Base-by-base conservation (phyloP, 164 flowering plant genomes). In the Vitis vinifera region DNA sequence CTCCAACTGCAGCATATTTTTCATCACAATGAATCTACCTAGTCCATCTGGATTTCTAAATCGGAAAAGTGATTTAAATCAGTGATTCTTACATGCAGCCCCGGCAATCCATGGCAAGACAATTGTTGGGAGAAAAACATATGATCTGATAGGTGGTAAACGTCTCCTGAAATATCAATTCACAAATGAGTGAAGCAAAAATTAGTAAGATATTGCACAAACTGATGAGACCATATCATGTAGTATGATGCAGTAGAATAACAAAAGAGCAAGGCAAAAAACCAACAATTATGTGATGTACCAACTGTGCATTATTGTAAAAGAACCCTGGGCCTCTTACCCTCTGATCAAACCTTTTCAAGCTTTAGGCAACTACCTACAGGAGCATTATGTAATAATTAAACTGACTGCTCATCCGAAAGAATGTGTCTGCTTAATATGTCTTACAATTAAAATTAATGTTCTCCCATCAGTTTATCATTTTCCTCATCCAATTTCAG, bases 31-130 rank as follows among this genome's bases (percentile, higher is more conserved):
- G 15, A 14, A 8, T 5, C 27, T 19, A 8, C 1, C 27, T 44
- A 31, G 15, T 10, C n/a, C 52, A 64, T 51, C 55, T 55, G 27
- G 57, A 16, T 23, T 19, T 13, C 15, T 14, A 29, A 5, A 68
- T 16, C 10, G 48, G 3, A 66, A 31, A 17, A 58, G 16, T 16
- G 29, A 12, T 69, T 19, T 19, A 27, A 52, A 23, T 52, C 48
- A 12, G 31, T 60, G 65, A 73, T 6, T 64, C 94, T 87, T 89
- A 92, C 97, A 72, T 70, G 91, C 85, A 73, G 90, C 86, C 3
- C 70, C 77, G 62, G 79, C 84, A 75, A 92, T 74, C 98, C 98
- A 92, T 12, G 96, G 98, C 72, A 88, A 68, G 57, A 89, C 84
- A 74, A 86, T 71, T 64, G 82, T 71, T n/a, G 91, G 88, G 72